Evolutionary conservation across 1,139 yeast species (phyloP), one percentile per base, ranked within the genome.

Genomic region (Yamadazyma siamensis): DNA sequence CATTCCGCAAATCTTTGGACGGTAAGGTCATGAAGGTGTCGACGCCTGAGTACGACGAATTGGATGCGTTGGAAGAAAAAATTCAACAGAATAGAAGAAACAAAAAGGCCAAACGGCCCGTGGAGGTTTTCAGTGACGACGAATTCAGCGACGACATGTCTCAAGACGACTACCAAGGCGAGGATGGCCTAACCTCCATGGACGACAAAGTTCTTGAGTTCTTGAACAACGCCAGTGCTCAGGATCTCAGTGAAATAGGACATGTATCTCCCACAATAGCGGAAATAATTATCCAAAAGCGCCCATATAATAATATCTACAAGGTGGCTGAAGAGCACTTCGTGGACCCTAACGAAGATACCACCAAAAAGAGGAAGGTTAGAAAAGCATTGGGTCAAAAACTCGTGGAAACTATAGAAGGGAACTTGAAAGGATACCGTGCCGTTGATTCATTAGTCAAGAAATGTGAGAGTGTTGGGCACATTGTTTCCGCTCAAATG

Each of bases 371-470:
- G 29, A 55, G 68, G 21, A 60, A 65, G 15, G 59, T 59, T 11
- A 61, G 61, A 27, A 83, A 82, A 54, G 68, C 82, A 3, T 71
- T 77, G 28, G 96, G 96, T 7, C 81, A 82, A 45, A 76, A 78
- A 50, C 72, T 87, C 28, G 74, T 88, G 15, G 95, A 85, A 39
- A 81, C 74, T 20, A 75, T 87, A 6, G 75, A 73, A 33, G 61
- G 68, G 38, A 80, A 89, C 13, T 65, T 91, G 42, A 76, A 78
- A 46, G 98, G 98, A 3, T 94, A 91, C 52, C 82, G 80, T 40
- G 97, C 98, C 0, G 95, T 91, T 22, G 97, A 91, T 49, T 82
- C 94, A 15, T 66, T 94, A 44, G 86, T 94, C 36, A 78, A 80
- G 41, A 76, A 79, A 44, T 94, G 99, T 60, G 79, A 89, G 9